Evolutionary conservation across 106 monocot species (phyloP).

Genomic region (Phalaenopsis aphrodite): DNA sequence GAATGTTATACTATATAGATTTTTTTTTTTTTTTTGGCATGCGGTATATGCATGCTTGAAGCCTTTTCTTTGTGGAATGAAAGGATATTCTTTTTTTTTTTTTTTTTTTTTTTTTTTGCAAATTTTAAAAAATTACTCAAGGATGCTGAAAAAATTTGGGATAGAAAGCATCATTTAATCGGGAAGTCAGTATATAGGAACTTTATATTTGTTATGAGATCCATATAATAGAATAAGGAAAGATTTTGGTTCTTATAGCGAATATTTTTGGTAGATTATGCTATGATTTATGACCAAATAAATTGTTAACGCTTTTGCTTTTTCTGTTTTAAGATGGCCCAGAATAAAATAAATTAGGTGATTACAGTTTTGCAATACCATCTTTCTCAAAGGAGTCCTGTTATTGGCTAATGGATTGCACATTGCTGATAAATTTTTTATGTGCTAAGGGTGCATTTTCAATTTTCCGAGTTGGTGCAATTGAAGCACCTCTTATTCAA

Average conservation of each 20-base stretch:
- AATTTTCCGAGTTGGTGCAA: no score
- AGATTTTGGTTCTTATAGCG: background rate
- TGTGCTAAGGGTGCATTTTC: no score
- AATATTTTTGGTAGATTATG: background rate
- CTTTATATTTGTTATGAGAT: background rate
- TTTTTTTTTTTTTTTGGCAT: background rate
- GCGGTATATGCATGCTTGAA: background rate
- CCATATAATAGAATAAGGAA: background rate
- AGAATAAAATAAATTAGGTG: background rate
- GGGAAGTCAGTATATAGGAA: background rate
- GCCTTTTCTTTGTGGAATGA: background rate
- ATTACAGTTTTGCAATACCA: background rate
- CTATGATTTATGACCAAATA: background rate
- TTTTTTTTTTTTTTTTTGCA: no score
- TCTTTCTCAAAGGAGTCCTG: background rate
- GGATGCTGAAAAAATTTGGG: no score
- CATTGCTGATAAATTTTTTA: no score
- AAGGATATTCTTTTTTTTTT: no score
- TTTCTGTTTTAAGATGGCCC: background rate
- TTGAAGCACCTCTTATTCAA: background rate
- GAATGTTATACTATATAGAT: background rate
- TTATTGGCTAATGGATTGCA: background rate
- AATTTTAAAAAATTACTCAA: no score
- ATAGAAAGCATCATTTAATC: no score
- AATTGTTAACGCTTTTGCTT: background rate